Percentiles rank a stretch among this genome's conserved stretches.
Evolutionary conservation across 768 basidiomycete genomes (phyloP).

Genomic region (Panaeolus papilionaceus): DNA sequence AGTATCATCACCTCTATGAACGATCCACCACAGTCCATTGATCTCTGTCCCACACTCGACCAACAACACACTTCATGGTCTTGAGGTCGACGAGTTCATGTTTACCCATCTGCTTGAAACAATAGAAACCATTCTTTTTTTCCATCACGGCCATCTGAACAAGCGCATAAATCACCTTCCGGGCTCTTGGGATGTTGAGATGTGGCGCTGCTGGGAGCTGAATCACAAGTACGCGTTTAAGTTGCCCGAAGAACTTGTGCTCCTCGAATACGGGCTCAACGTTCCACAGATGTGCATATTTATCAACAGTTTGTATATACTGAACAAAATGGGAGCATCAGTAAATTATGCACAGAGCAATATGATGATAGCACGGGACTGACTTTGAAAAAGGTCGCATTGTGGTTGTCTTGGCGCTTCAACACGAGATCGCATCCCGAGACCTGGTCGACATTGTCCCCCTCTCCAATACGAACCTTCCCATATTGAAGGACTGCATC

Average conservation of each 20-base stretch:
- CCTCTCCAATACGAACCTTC: neutral
- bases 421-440: neutral
- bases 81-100: neutral
- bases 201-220: neutral
- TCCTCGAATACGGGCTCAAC: neutral
- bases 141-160: neutral
- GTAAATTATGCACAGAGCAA: neutral
- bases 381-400: neutral
- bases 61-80: neutral
- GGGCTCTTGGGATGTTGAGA: neutral
- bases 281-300: neutral
- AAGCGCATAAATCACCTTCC: neutral
- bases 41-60: neutral
- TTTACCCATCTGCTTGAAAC: neutral
- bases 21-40: constrained; percentile 7
- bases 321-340: neutral
- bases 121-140: neutral
- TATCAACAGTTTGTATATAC: constrained; percentile 1
- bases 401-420: neutral
- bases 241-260: neutral
- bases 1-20: too few species aligned
- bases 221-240: neutral
- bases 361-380: neutral
- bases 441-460: constrained; percentile 7
- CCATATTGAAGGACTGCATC: too few species aligned